Evolutionary conservation across 768 basidiomycete species (phyloP).

Genomic region (Megacollybia marginata): DNA sequence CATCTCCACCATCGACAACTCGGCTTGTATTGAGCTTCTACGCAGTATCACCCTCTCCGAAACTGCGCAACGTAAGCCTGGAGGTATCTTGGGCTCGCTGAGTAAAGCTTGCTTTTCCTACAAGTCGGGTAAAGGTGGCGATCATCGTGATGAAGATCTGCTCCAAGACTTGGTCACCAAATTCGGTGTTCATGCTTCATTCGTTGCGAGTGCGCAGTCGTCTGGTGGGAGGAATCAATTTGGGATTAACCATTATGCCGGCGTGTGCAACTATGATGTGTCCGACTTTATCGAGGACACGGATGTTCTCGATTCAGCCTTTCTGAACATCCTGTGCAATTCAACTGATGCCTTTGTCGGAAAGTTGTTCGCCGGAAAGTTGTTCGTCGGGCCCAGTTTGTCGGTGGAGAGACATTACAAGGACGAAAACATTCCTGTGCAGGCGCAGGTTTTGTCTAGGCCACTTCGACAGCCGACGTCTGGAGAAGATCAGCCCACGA

Average conservation of each 20-base stretch:
- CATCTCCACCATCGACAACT: conserved; percentile 73
- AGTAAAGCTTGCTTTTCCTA: conserved; percentile 63
- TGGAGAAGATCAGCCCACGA: conserved; percentile 41
- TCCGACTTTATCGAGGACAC: conserved; percentile 64
- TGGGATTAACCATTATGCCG: conserved; percentile 85
- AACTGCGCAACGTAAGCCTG: no score
- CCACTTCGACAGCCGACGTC: conserved; percentile 51
- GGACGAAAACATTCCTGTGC: conserved; percentile 73
- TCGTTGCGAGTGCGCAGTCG: conserved; percentile 42
- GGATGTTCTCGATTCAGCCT: conserved; percentile 73
- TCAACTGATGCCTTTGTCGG: conserved; percentile 69
- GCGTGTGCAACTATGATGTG: conserved; percentile 66
- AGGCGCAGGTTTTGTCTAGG: conserved; percentile 78
- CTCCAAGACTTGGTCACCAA: conserved; percentile 62
- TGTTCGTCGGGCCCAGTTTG: conserved; percentile 80
- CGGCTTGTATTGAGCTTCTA: conserved; percentile 40
- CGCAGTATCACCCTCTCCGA: no score
- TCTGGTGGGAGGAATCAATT: conserved; percentile 51
- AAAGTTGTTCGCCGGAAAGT: no score
- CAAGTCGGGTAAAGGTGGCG: conserved; percentile 73
- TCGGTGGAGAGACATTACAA: conserved; percentile 74
- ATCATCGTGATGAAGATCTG: conserved; percentile 66
- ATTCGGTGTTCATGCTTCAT: conserved; percentile 72
- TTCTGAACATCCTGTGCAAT: conserved; percentile 68
- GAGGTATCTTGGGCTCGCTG: conserved; percentile 47